Conservation (phyloP, 306 rosid genomes). For the Prunus campanulata region DNA sequence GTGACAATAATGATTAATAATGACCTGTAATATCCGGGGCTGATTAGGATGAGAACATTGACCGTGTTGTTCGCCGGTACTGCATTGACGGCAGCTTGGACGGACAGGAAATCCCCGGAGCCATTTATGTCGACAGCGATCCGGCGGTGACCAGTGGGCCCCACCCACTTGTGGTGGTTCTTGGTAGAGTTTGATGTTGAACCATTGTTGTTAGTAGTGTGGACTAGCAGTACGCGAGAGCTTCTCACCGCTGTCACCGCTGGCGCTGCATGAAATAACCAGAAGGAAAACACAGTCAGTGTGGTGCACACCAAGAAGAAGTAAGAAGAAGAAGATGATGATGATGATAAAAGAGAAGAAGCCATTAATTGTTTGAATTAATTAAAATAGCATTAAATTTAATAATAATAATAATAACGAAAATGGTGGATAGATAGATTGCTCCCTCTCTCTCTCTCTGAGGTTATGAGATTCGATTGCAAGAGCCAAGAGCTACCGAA, state of each 20-base stretch:
- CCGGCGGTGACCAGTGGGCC: constrained; percentile 57
- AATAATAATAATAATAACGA: background rate
- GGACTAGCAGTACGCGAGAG: background rate
- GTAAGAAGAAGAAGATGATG: background rate
- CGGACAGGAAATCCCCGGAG: constrained; percentile 52
- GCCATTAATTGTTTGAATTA: constrained; percentile 20
- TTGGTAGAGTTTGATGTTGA: constrained; percentile 15
- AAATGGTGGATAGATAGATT: background rate
- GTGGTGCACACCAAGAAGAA: background rate
- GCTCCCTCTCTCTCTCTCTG: background rate
- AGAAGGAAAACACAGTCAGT: constrained; percentile 7
- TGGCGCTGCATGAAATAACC: constrained; percentile 21
- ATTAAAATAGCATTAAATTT: constrained; percentile 22
- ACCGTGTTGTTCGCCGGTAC: constrained; percentile 55
- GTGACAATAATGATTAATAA: background rate
- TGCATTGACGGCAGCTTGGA: constrained; percentile 74
- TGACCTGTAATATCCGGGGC: constrained; percentile 76
- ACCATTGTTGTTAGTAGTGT: background rate
- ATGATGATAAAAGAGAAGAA: constrained; percentile 12
- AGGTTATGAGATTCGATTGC: background rate
- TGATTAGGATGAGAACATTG: constrained; percentile 57
- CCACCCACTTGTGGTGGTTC: constrained; percentile 50
- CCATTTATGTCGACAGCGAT: constrained; percentile 63
- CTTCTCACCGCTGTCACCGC: background rate
- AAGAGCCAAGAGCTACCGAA: background rate